These are phyloP conservation scores for Phytophthora parvispora DNA, from an alignment of 352 stramenopile genomes.

Conservation along the genomic window DNA sequence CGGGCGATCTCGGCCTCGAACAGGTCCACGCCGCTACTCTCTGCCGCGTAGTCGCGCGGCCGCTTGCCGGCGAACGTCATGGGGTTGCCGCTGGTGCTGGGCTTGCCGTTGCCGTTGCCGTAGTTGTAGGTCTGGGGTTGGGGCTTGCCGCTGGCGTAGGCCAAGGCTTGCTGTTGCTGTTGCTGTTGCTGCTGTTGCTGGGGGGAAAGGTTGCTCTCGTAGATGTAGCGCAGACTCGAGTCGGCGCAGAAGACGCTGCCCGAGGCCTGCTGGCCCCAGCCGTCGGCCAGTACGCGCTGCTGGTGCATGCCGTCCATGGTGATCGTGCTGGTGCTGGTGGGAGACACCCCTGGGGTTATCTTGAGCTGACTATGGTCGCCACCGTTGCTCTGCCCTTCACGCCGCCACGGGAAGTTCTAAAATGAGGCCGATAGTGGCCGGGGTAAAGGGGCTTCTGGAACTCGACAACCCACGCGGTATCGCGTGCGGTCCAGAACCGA, in stretches of 20 bases:
- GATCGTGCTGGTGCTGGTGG: neutral
- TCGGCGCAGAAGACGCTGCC: conserved; percentile 86
- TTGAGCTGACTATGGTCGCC: conserved; percentile 19
- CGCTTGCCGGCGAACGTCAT: conserved; percentile 43
- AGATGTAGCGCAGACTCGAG: conserved; percentile 85
- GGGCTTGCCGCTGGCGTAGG: conserved; percentile 1
- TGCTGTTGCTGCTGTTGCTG: conserved; percentile 14
- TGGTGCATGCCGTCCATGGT: conserved; percentile 42
- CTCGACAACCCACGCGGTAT: conserved; percentile 17
- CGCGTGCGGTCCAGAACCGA: conserved; percentile 16
- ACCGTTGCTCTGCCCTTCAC: conserved; percentile 20
- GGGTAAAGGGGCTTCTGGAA: conserved; percentile 10
- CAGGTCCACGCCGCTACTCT: conserved; percentile 53
- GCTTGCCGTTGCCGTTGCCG: conserved; percentile 4
- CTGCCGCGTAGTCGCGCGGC: conserved; percentile 32
- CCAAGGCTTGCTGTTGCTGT: conserved; percentile 4
- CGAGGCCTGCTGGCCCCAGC: conserved; percentile 62
- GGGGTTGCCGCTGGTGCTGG: neutral
- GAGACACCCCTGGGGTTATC: conserved; percentile 1
- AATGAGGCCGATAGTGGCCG: conserved; percentile 6
- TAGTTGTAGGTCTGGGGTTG: conserved; percentile 10
- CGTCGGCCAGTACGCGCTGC: conserved; percentile 76
- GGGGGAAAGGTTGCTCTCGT: conserved; percentile 49
- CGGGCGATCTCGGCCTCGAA: conserved; percentile 78
- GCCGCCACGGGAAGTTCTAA: conserved; percentile 32